Base-by-base conservation (phyloP, 2,329 filamentous ascomycete genomes). In the Proliferodiscus dingleyae region DNA sequence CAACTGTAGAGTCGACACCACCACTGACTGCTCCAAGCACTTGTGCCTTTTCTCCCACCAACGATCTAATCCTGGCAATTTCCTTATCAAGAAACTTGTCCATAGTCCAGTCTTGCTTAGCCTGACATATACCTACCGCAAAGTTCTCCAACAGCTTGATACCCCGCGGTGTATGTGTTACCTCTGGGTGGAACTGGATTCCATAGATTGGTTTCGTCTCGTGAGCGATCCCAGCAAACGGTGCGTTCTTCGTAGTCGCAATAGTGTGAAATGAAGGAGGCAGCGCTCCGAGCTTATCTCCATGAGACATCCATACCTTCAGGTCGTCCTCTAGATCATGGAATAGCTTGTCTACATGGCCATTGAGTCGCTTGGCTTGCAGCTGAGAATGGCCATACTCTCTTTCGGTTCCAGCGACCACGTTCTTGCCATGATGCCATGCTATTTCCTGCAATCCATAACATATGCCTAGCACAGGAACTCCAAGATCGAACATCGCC, bases 1-100 rank as follows among this genome's bases (percentile, higher is more conserved):
- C 89, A 9, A 96, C 90, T 2, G 90, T 96, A 9, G 80, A 86
- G 66, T 96, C 90, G 13, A 96, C 90, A 60, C 90, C 90, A 54
- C 90, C 89, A 52, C 78, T 84, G 46, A 88, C 83, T 15, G 85
- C 84, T 49, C 85, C 85, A 54, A 91, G 64, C 43, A 95, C 91
- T 61, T 93, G 91, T 1, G 79, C 89, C 45, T 77, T 83, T 22
- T 83, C 77, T 18, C 93, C 93, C 33, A 96, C 89, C 26, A 95
- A 73, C 22, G 82, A 75, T 23, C 88, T 76, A 61, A 97, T 96
- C 46, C 89, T 78, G 32, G 71, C 68, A 54, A 96, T 87, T 67
- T 95, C 89, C 61, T 87, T 77, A 51, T 87, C 78, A 7, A 87
- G 74, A 61, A 97, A 97, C 58, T 85, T 81, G 46, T 72, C 73